phyloP scores from a whole-genome alignment of 495 filamentous ascomycete species.

The Trichocladium antarcticum region DNA sequence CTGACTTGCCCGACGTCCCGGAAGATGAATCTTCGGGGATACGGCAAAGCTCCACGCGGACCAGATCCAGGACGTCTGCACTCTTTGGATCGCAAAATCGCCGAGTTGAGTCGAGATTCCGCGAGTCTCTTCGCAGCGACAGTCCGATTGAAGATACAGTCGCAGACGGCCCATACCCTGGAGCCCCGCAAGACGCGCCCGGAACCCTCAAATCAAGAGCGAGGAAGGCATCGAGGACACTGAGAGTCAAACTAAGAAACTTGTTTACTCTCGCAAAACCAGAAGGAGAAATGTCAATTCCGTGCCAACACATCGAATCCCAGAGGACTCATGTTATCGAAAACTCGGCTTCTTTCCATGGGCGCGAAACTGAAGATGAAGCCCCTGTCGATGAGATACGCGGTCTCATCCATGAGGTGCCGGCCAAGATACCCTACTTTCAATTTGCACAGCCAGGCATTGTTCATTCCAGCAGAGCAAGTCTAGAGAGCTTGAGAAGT shows the following conservation, averaged over 20 bases:
- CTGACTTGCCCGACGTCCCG: background rate
- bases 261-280: constrained; percentile 43
- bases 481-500: constrained; percentile 42
- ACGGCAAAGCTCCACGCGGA: constrained; percentile 2
- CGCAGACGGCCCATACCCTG: constrained; percentile 16
- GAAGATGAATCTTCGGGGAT: background rate
- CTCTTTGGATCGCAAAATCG: constrained; percentile 36
- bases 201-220: constrained; percentile 41
- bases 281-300: constrained; percentile 32
- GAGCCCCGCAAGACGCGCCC: constrained; percentile 15
- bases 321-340: constrained; percentile 36
- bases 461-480: constrained; percentile 38
- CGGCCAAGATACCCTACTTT: constrained; percentile 32
- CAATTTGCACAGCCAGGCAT: constrained; percentile 31
- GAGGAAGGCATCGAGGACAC: constrained; percentile 47
- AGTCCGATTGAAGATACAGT: constrained; percentile 29
- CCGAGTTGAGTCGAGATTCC: constrained; percentile 39
- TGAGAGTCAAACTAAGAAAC: constrained; percentile 51
- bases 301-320: constrained; percentile 42
- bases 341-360: constrained; percentile 14
- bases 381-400: constrained; percentile 10
- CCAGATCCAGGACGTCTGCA: constrained; percentile 37
- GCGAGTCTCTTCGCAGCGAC: constrained; percentile 47
- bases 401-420: constrained; percentile 31
- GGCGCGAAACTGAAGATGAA: background rate